These are phyloP conservation scores for Phytopythium cucurbitacearum DNA, from an alignment of 352 stramenopile genomes.

Conservation along the genomic window DNA sequence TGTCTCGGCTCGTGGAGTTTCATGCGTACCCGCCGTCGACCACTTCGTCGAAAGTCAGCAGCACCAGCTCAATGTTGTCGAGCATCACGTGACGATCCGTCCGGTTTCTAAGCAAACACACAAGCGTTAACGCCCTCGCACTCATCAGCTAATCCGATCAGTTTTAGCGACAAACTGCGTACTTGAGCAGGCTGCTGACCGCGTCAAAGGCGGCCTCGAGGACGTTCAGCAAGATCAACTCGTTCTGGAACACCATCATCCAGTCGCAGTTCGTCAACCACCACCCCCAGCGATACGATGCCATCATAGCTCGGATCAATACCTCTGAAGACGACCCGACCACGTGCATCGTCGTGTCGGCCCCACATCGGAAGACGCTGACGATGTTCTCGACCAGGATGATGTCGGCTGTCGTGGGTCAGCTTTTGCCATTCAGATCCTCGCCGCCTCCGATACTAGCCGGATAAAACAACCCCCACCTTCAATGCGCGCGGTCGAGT, in stretches of 20 bases:
- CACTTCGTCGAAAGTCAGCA: constrained; percentile 89
- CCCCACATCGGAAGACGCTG: constrained; percentile 85
- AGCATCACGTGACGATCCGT: constrained; percentile 87
- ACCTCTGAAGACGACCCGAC: constrained; percentile 80
- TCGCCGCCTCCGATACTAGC: constrained; percentile 1
- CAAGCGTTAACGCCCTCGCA: not conserved
- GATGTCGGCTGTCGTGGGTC: constrained; percentile 58
- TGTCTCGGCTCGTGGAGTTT: not conserved
- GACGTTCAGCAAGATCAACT: constrained; percentile 85
- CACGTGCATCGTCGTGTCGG: constrained; percentile 88
- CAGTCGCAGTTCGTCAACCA: constrained; percentile 2
- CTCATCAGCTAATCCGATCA: not conserved
- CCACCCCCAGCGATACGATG: not conserved
- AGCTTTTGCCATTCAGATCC: not conserved
- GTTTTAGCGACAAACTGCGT: constrained; percentile 11
- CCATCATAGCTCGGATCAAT: not conserved
- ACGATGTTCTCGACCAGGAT: constrained; percentile 90
- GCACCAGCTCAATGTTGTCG: constrained; percentile 89
- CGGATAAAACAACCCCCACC: constrained; percentile 21
- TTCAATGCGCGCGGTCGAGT: constrained; percentile 81
- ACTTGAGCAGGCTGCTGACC: constrained; percentile 86
- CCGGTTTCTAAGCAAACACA: constrained; percentile 39
- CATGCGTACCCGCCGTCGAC: constrained; percentile 78
- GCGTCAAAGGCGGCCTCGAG: constrained; percentile 84
- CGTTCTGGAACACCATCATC: constrained; percentile 48